A percentile compares a stretch with the other conserved stretches of the same genome.
Conservation (phyloP, 805 yeast species). For the Metschnikowia corniflorae region DNA sequence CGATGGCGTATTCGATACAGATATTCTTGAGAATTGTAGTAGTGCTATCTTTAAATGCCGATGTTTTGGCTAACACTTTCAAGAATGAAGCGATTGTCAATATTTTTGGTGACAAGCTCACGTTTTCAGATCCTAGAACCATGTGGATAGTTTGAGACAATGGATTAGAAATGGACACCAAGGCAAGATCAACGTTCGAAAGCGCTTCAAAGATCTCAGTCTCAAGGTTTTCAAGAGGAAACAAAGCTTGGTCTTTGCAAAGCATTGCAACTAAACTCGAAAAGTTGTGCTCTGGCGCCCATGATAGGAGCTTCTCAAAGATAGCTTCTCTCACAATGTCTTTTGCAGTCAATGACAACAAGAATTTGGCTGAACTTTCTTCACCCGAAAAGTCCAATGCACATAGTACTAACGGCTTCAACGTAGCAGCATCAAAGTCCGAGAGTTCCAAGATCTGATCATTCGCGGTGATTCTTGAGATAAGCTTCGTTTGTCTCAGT, state of each 20-base stretch:
- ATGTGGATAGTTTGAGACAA: constrained; percentile 41
- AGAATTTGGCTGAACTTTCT: constrained; percentile 12
- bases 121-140: constrained; percentile 7
- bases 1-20: constrained; percentile 9
- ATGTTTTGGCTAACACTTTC: not conserved
- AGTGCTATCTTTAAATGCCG: not conserved
- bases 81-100: constrained; percentile 19
- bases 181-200: constrained; percentile 12
- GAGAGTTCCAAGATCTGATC: constrained; percentile 2
- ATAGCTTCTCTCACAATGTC: constrained; percentile 12
- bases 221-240: constrained; percentile 26
- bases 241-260: constrained; percentile 1
- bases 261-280: constrained; percentile 9
- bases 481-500: constrained; percentile 14
- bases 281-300: constrained; percentile 14
- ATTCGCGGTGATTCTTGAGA: constrained; percentile 11
- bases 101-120: constrained; percentile 7
- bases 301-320: constrained; percentile 10
- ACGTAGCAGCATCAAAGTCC: not conserved
- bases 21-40: constrained; percentile 1
- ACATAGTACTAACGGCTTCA: constrained; percentile 1
- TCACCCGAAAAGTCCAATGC: constrained; percentile 17
- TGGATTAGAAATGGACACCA: constrained; percentile 46
- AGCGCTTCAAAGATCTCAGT: constrained; percentile 15
- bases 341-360: constrained; percentile 10